Base-by-base conservation (phyloP, 345 rosid genomes). In the Boechera divaricarpa region DNA sequence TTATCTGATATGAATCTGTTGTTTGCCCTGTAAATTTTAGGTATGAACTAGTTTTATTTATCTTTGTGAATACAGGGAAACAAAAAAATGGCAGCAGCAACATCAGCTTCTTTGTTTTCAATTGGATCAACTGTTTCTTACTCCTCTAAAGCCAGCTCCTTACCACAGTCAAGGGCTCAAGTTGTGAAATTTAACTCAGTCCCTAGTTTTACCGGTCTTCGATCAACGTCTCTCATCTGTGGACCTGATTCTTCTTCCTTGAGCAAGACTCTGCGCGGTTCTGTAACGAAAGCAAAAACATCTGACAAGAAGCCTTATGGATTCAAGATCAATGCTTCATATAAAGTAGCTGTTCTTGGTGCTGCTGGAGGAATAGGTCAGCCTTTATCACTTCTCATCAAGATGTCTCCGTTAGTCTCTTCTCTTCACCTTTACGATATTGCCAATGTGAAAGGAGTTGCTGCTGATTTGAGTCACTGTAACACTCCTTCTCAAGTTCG, bases 301-400 rank as follows among this genome's bases (percentile, higher is more conserved):
- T 61, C 80, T 56, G 82, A 70, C 58, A 76, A 55, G 74, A 79
- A 61, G 52, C 71, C 83, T 13, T 45, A 87, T 72, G 83, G 72
- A 65, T 76, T 90, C 15, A 93, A 83, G 70, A 82, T 84, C 51
- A 82, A 80, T 65, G 98, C 98, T 51, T 92, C 98, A 0, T 88
- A 84, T 87, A 90, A 90, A 79, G 92, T 90, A 44, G 97, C 98
- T 10, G 69, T 94, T 70, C 95, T 94, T 76, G 97, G 98, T 73
- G 97, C 97, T 63, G 88, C 92, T 51, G 97, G 98, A 28, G 97
- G 97, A 32, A 94, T 94, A 29, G 97, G 97, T 53, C 98, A 92
- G 69, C 93, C 98, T 7, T 81, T 94, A 12, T 79, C 98, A 8
- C 95, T 94, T 73, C 83, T 94, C 6, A 62, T 92, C 82, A 94